Evolutionary conservation across 2,329 filamentous ascomycete species (phyloP).

Genomic region (Fusarium redolens): DNA sequence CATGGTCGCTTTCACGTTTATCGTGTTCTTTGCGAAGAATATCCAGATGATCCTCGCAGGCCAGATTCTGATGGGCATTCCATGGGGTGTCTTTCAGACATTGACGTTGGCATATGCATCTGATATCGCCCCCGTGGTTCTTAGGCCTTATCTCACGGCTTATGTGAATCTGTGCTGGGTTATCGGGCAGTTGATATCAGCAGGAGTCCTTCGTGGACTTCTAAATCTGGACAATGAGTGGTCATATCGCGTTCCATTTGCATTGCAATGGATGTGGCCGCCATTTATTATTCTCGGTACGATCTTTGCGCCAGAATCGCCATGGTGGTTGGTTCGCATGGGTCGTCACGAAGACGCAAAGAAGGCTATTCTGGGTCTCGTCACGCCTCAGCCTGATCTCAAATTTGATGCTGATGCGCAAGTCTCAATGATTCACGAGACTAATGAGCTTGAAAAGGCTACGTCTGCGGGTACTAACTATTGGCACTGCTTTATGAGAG

Average conservation of each 20-base stretch:
- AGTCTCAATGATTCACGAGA: constrained; percentile 44
- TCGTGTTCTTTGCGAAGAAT: constrained; percentile 69
- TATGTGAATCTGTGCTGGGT: constrained; percentile 64
- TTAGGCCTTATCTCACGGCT: constrained; percentile 61
- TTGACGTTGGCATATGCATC: constrained; percentile 70
- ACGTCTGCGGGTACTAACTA: constrained; percentile 56
- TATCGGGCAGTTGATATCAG: constrained; percentile 59
- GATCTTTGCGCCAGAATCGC: constrained; percentile 59
- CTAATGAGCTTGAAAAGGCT: constrained; percentile 58
- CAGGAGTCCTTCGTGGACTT: constrained; percentile 57
- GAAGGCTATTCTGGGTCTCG: constrained; percentile 41
- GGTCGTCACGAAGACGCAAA: constrained; percentile 34
- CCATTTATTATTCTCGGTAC: constrained; percentile 56
- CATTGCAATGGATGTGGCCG: constrained; percentile 61
- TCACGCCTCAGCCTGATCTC: constrained; percentile 25
- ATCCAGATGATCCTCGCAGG: constrained; percentile 65
- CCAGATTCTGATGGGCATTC: constrained; percentile 68
- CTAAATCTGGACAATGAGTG: constrained; percentile 53
- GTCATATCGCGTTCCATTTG: constrained; percentile 61
- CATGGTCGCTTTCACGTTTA: constrained; percentile 65
- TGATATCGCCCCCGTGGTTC: constrained; percentile 71
- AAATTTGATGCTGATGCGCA: constrained; percentile 40
- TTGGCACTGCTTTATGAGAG: constrained; percentile 59
- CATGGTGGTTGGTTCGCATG: constrained; percentile 59
- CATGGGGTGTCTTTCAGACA: constrained; percentile 65